These are phyloP conservation scores for Eustoma russellianum DNA, from an alignment of 257 asterid species.

Conservation along the genomic window DNA sequence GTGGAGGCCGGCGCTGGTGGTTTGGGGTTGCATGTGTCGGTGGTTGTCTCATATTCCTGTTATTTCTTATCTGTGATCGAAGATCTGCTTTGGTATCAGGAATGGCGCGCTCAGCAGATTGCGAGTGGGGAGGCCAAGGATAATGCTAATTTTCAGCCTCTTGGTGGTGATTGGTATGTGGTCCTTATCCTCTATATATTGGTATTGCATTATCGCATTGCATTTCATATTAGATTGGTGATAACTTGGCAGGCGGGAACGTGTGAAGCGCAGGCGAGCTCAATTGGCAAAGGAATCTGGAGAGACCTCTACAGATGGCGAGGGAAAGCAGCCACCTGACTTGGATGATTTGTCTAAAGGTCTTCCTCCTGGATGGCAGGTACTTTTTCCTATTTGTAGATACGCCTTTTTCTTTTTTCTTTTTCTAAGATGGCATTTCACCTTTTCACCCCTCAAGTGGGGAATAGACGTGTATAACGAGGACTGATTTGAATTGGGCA, in stretches of 20 bases:
- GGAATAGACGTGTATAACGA: no score
- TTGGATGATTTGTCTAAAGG: slow-evolving; percentile 50
- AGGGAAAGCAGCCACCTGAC: slow-evolving; percentile 41
- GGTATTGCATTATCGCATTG: slow-evolving; percentile 3
- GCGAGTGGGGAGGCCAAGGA: slow-evolving; percentile 88
- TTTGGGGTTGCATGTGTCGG: no score
- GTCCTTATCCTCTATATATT: background rate
- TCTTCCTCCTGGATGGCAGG: slow-evolving; percentile 98
- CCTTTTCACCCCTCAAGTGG: no score
- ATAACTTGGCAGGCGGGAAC: slow-evolving; percentile 67
- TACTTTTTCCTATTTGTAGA: slow-evolving; percentile 8
- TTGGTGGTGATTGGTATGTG: slow-evolving; percentile 94
- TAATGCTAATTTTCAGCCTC: slow-evolving; percentile 94
- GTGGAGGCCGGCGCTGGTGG: no score
- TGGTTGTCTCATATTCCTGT: no score
- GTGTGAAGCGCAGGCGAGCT: slow-evolving; percentile 82
- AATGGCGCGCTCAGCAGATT: slow-evolving; percentile 85
- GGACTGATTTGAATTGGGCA: no score
- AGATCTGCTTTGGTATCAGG: slow-evolving; percentile 34
- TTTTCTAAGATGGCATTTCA: no score
- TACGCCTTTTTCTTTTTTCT: background rate
- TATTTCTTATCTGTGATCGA: background rate
- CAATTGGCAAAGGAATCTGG: slow-evolving; percentile 40
- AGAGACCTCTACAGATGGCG: slow-evolving; percentile 31
- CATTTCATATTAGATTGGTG: background rate